Conservation (phyloP, 192 early-diverging fungal species). For the Backusella parvicylindrica region DNA sequence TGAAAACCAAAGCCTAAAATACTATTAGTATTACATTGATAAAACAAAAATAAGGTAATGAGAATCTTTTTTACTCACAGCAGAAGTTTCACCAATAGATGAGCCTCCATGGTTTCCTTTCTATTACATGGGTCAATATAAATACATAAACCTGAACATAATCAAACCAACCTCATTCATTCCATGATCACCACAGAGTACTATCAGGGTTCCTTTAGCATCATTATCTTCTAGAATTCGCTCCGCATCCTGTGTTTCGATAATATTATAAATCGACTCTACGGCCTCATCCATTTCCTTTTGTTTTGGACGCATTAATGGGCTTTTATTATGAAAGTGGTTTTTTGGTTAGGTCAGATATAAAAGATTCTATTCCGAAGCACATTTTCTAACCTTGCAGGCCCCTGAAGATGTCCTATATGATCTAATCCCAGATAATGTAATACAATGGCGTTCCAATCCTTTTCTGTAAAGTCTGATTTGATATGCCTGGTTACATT, state of each 20-base stretch:
- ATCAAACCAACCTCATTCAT: conserved; percentile 65
- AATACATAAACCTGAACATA: background rate
- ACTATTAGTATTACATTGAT: background rate
- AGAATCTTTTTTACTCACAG: conserved; percentile 27
- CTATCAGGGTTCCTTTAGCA: conserved; percentile 62
- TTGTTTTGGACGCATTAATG: conserved; percentile 73
- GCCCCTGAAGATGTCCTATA: conserved; percentile 72
- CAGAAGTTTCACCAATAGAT: conserved; percentile 49
- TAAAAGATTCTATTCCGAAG: background rate
- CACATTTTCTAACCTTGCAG: conserved; percentile 31
- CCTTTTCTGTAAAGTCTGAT: conserved; percentile 48
- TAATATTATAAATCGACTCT: conserved; percentile 45
- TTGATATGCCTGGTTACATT: conserved; percentile 70
- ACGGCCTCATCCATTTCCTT: conserved; percentile 73
- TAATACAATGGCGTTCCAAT: conserved; percentile 73
- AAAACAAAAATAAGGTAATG: background rate
- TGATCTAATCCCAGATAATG: conserved; percentile 85
- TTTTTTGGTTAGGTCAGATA: background rate
- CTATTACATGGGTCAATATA: conserved; percentile 13
- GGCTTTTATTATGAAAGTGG: conserved; percentile 40
- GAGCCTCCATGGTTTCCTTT: conserved; percentile 60
- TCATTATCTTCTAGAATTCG: conserved; percentile 28
- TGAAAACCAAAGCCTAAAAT: conserved; percentile 40
- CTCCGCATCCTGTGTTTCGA: conserved; percentile 41
- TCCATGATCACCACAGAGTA: conserved; percentile 81